Conservation (phyloP, 495 filamentous ascomycete genomes). For the Lophium mytilinum region DNA sequence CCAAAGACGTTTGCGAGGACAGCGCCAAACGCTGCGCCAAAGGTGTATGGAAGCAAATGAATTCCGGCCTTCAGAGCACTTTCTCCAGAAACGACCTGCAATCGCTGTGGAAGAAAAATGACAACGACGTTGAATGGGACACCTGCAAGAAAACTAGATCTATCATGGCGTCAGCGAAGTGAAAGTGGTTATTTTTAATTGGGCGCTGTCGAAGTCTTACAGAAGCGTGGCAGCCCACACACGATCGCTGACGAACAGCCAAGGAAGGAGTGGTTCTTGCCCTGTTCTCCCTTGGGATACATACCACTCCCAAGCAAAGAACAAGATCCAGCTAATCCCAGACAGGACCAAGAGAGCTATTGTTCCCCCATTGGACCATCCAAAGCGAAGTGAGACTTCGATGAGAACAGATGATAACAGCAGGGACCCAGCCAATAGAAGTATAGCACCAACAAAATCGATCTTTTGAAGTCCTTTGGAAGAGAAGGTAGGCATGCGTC, state of each 20-base stretch:
- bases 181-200: too few relatives aligned
- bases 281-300: not conserved
- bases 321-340: conserved; percentile 7
- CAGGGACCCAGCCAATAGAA: conserved; percentile 11
- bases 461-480: not conserved
- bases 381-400: conserved; percentile 4
- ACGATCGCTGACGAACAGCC: conserved; percentile 11
- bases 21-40: conserved; percentile 3
- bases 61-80: conserved; percentile 4
- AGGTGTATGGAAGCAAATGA: conserved; percentile 4
- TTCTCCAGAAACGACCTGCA: conserved; percentile 6
- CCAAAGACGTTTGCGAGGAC: conserved; percentile 2
- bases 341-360: conserved; percentile 9
- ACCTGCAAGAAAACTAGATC: conserved; percentile 3
- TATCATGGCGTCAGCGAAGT: too few relatives aligned
- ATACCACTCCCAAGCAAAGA: conserved; percentile 14
- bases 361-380: not conserved
- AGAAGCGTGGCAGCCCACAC: conserved; percentile 10
- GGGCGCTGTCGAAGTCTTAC: not conserved
- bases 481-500: not conserved
- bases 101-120: conserved; percentile 10
- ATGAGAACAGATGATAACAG: conserved; percentile 11
- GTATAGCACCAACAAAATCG: conserved; percentile 9
- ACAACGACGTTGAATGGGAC: conserved; percentile 13
- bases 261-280: conserved; percentile 15